Evolutionary conservation across 495 filamentous ascomycete species (phyloP).

Genomic region (Penicillium lagena): DNA sequence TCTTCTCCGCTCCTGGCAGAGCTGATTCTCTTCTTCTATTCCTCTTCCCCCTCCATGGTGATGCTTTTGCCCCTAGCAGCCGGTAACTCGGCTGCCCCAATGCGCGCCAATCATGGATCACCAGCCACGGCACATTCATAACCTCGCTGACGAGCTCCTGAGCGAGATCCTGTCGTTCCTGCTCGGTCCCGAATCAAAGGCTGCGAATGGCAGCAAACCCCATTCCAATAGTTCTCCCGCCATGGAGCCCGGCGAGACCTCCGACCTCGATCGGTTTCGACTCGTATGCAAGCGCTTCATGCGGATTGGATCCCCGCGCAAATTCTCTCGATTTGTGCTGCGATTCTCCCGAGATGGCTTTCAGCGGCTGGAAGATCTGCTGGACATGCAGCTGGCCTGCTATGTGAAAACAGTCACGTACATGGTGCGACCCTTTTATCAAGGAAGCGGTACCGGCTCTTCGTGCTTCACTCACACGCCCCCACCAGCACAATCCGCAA

Average conservation of each 20-base stretch:
- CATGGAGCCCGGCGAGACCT: slow-evolving; percentile 22
- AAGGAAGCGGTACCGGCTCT: slow-evolving; percentile 37
- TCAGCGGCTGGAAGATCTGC: slow-evolving; percentile 42
- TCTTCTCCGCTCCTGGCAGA: background rate
- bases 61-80: slow-evolving; percentile 28
- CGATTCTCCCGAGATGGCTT: slow-evolving; percentile 57
- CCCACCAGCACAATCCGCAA: background rate
- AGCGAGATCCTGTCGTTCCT: slow-evolving; percentile 44
- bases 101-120: slow-evolving; percentile 26
- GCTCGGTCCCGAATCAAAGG: slow-evolving; percentile 10
- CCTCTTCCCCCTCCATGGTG: slow-evolving; percentile 30
- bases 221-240: background rate
- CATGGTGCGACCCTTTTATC: slow-evolving; percentile 65
- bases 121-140: slow-evolving; percentile 34
- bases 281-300: slow-evolving; percentile 57
- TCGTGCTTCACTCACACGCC: slow-evolving; percentile 9
- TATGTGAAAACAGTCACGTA: slow-evolving; percentile 66
- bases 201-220: slow-evolving; percentile 1
- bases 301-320: slow-evolving; percentile 52
- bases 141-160: slow-evolving; percentile 56
- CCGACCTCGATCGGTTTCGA: slow-evolving; percentile 45
- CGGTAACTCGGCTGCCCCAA: slow-evolving; percentile 30
- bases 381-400: slow-evolving; percentile 48
- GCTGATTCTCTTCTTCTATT: slow-evolving; percentile 5
- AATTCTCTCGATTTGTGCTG: slow-evolving; percentile 52